Evolutionary conservation across 2,329 filamentous ascomycete genomes (phyloP).

Genomic region (Didymella pinodella): DNA sequence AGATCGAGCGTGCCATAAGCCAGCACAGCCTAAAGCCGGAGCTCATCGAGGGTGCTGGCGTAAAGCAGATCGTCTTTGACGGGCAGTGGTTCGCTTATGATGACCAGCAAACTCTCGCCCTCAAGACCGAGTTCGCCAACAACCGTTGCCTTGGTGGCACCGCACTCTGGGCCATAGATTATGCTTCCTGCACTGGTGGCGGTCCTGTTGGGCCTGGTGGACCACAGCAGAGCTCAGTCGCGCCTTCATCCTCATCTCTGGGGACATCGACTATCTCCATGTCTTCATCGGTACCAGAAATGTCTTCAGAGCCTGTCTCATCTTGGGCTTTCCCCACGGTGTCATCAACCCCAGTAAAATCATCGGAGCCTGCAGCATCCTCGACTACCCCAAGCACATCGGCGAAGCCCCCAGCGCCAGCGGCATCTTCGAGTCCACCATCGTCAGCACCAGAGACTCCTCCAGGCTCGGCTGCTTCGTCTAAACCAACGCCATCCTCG

Average conservation of each 20-base stretch:
- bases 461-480: too few species aligned
- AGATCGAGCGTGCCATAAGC: conserved; percentile 49
- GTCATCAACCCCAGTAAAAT: neutral
- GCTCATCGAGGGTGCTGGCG: conserved; percentile 39
- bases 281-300: neutral
- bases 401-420: neutral
- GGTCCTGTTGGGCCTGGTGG: neutral
- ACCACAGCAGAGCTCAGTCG: neutral
- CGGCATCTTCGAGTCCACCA: neutral
- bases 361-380: neutral
- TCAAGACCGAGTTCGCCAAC: conserved; percentile 31
- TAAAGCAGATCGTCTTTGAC: conserved; percentile 48
- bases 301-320: neutral
- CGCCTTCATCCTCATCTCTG: neutral
- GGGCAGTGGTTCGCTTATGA: conserved; percentile 55
- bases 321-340: neutral
- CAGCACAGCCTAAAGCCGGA: conserved; percentile 29
- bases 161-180: conserved; percentile 35
- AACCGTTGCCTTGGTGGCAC: conserved; percentile 37
- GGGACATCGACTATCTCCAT: neutral
- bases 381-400: neutral
- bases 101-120: conserved; percentile 42
- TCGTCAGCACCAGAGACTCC: too few species aligned
- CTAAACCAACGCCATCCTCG: too few species aligned
- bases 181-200: conserved; percentile 20